Base-by-base conservation (phyloP, 2,329 filamentous ascomycete genomes). In the Tolypocladium ophioglossoides region DNA sequence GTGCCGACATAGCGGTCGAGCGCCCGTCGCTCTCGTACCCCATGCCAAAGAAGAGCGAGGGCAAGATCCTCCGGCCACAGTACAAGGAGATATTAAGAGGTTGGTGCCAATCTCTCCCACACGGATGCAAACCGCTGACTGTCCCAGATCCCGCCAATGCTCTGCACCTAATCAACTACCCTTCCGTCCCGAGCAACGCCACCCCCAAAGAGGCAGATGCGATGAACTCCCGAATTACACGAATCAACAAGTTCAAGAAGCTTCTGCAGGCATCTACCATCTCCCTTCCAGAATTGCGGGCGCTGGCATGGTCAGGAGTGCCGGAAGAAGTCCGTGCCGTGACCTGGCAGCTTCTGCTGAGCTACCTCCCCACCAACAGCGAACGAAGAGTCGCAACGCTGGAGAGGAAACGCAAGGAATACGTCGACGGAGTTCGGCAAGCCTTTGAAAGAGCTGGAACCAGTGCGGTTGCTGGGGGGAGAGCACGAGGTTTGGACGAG, bases 181-280 rank as follows among this genome's bases (percentile, higher is more conserved):
- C 91, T 7, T 74, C 88, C 0, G 77, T 88, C 48, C 83, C 89
- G 12, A 72, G 79, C 30, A 86, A 87, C 65, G 89, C 91, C 2
- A 81, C 84, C 1, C 79, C 85, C 1, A 97, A 95, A 68, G 90
- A 96, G 66, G 77, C 86, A 20, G 92, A 97, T 66, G 86, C 85
- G 14, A 85, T 95, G 66, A 91, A 88, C 54, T 87, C 91, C 47
- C 84, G 90, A 56, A 94, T 96, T 63, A 87, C 89, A 8, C 85
- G 94, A 58, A 99, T 99, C 68, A 96, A 99, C 73, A 97, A 97
- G 68, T 99, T 99, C 74, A 99, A 99, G 71, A 87, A 87, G 63
- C 89, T 99, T 52, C 77, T 99, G 8, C 94, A 99, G 72, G 84
- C 92, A 24, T 96, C 89, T 41, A 91, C 89, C 1, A 94, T 99